Evolutionary conservation across 768 basidiomycete genomes (phyloP).

Genomic region (Boletus reticulatus): DNA sequence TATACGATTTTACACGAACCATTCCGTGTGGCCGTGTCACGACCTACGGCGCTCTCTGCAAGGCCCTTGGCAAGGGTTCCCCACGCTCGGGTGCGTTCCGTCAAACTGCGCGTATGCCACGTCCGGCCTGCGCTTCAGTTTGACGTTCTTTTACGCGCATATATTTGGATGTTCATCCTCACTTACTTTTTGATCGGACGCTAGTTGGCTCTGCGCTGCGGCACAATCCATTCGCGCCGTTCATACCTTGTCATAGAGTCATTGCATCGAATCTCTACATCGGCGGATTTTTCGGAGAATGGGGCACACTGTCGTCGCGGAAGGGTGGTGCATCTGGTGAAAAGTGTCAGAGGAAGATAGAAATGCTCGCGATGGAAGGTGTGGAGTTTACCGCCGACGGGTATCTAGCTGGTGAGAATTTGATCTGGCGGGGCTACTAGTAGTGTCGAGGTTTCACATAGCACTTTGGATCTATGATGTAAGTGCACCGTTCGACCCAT

Average conservation of each 20-base stretch:
- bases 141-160: too few relatives aligned
- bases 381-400: conserved; percentile 48
- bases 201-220: conserved; percentile 63
- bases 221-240: conserved; percentile 65
- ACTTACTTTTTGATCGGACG: not conserved
- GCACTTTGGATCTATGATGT: not conserved
- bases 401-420: conserved; percentile 31
- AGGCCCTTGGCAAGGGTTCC: conserved; percentile 50
- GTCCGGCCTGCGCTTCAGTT: too few relatives aligned
- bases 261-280: conserved; percentile 59
- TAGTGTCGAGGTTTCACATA: not conserved
- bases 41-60: conserved; percentile 55
- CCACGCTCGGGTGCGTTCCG: conserved; percentile 55
- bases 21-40: conserved; percentile 53
- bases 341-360: conserved; percentile 46
- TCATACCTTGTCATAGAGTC: conserved; percentile 69
- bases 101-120: not conserved
- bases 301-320: conserved; percentile 36
- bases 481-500: not conserved
- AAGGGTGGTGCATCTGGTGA: conserved; percentile 30
- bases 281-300: conserved; percentile 65
- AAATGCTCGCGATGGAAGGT: conserved; percentile 51
- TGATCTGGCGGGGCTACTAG: conserved; percentile 20
- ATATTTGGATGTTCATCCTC: not conserved
- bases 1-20: conserved; percentile 51